phyloP scores from a whole-genome alignment of 257 asterid genomes.

The Nemophila menziesii region DNA sequence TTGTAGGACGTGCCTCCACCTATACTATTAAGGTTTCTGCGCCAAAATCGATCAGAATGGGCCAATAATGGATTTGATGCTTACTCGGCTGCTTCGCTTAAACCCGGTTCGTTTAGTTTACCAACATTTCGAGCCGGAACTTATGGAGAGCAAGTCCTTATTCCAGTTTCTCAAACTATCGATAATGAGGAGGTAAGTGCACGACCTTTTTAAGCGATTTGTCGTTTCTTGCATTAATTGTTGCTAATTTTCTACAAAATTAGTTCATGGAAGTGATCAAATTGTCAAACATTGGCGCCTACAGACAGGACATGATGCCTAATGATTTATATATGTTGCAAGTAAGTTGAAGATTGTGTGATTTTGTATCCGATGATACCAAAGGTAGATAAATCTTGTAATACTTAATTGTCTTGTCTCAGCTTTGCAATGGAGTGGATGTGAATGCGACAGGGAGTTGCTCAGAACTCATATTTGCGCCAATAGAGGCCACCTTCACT shows the following conservation, averaged over 20 bases:
- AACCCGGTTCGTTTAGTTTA: constrained; percentile 63
- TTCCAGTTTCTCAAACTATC: constrained; percentile 89
- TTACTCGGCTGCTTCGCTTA: too few species aligned
- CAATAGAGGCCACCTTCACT: constrained; percentile 90
- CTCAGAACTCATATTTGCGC: constrained; percentile 88
- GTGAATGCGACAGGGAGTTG: constrained; percentile 72
- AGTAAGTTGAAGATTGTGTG: too few species aligned
- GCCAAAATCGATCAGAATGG: constrained; percentile 98
- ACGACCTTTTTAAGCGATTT: too few species aligned
- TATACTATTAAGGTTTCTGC: constrained; percentile 66
- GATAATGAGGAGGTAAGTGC: constrained; percentile 97
- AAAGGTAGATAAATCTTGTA: too few species aligned
- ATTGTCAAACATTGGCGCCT: constrained; percentile 71
- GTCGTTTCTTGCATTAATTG: neutral
- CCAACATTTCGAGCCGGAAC: constrained; percentile 72
- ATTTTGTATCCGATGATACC: too few species aligned
- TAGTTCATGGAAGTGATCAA: constrained; percentile 98
- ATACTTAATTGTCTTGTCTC: too few species aligned
- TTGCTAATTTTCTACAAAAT: constrained; percentile 8
- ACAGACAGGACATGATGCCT: constrained; percentile 62
- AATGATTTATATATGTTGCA: too few species aligned
- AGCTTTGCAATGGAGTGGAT: constrained; percentile 92
- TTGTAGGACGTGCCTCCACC: constrained; percentile 88
- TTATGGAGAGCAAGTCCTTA: constrained; percentile 90
- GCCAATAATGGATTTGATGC: too few species aligned